phyloP scores from a whole-genome alignment of 768 basidiomycete genomes.

The Boletus speciosus region DNA sequence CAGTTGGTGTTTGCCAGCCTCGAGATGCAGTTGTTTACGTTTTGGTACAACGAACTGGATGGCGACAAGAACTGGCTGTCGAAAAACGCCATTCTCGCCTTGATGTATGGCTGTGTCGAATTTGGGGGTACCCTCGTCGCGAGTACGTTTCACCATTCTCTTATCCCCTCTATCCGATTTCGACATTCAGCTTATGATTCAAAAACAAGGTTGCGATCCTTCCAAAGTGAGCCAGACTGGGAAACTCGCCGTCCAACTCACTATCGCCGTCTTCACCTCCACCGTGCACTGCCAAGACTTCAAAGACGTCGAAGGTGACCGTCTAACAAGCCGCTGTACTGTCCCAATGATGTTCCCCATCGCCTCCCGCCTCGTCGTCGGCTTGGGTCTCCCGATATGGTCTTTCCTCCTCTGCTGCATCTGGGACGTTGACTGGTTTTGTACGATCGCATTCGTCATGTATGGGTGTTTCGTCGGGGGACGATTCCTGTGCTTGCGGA shows the following conservation, averaged over 20 bases:
- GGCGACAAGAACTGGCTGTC: constrained; percentile 38
- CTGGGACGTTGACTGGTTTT: constrained; percentile 35
- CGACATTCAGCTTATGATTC: background rate
- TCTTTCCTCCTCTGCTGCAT: constrained; percentile 30
- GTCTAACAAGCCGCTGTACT: constrained; percentile 36
- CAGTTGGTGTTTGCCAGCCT: constrained; percentile 33
- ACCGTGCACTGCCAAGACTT: constrained; percentile 52
- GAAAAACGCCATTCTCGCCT: constrained; percentile 38
- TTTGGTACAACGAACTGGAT: constrained; percentile 39
- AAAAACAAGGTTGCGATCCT: constrained; percentile 20
- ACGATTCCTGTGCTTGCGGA: constrained; percentile 30
- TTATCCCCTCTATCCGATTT: background rate
- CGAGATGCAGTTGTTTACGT: constrained; percentile 31
- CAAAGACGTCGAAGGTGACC: constrained; percentile 44
- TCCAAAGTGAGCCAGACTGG: constrained; percentile 27
- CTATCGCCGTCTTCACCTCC: constrained; percentile 39
- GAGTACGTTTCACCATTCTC: constrained; percentile 20
- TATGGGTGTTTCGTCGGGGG: constrained; percentile 35
- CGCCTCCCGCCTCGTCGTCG: constrained; percentile 32
- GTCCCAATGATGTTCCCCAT: constrained; percentile 44
- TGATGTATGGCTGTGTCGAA: constrained; percentile 37
- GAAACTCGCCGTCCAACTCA: constrained; percentile 33
- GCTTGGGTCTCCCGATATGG: constrained; percentile 38
- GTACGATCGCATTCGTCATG: constrained; percentile 25
- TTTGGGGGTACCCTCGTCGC: constrained; percentile 38